Evolutionary conservation across 2,329 filamentous ascomycete species (phyloP).

Genomic region (Diaporthe citriasiana): DNA sequence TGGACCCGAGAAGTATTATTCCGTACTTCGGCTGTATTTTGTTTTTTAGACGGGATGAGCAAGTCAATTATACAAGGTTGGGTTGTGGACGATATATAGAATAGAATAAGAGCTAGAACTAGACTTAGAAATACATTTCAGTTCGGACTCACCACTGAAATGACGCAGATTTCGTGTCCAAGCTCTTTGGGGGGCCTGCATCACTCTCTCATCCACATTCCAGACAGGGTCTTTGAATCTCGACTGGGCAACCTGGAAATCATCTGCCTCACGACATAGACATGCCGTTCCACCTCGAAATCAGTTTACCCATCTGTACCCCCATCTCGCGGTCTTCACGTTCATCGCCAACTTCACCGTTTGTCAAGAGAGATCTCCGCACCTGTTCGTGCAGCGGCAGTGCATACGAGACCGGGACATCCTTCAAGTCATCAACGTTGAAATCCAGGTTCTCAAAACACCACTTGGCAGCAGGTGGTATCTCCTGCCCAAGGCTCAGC

Average conservation of each 20-base stretch:
- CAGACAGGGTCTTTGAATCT: neutral
- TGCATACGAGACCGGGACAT: slow-evolving; percentile 13
- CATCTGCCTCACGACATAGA: neutral
- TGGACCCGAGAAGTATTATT: neutral
- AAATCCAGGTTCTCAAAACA: slow-evolving; percentile 24
- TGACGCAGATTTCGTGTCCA: neutral
- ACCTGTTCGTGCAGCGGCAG: slow-evolving; percentile 1
- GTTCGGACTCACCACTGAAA: neutral
- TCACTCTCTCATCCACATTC: neutral
- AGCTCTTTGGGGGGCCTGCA: neutral
- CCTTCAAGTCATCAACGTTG: neutral
- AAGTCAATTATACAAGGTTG: neutral
- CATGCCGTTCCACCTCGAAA: slow-evolving; percentile 11
- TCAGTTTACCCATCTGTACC: slow-evolving; percentile 1
- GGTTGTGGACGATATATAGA: neutral
- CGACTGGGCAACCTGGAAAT: too few species aligned
- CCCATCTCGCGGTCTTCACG: neutral
- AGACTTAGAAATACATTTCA: neutral
- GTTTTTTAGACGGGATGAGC: neutral
- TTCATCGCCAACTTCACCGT: neutral
- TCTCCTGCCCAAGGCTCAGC: neutral
- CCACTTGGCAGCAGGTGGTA: slow-evolving; percentile 3
- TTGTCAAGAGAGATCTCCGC: neutral
- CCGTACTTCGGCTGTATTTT: neutral
- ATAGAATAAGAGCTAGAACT: neutral